These are phyloP conservation scores for Colletotrichum zoysiae DNA, from an alignment of 2,329 filamentous ascomycete species.

Conservation along the genomic window DNA sequence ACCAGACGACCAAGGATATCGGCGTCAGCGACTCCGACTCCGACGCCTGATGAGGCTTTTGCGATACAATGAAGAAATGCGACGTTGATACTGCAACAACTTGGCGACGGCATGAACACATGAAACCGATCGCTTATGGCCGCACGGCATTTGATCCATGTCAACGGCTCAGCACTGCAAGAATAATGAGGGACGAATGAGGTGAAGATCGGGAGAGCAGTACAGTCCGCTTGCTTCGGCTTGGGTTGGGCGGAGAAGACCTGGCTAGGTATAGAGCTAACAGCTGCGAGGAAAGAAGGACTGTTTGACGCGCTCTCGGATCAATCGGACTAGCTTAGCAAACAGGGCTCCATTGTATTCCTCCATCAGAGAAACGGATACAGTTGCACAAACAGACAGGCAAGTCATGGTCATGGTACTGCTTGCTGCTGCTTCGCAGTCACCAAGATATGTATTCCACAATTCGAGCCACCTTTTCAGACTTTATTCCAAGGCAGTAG, in stretches of 20 bases:
- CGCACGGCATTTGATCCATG: not conserved
- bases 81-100: not conserved
- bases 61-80: not conserved
- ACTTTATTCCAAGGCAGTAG: constrained; percentile 84
- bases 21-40: not conserved
- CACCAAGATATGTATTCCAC: constrained; percentile 71
- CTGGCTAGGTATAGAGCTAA: not conserved
- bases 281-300: no score
- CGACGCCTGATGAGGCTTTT: not conserved
- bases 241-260: no score
- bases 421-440: not conserved
- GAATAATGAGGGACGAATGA: not conserved
- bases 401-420: not conserved
- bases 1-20: not conserved
- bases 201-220: not conserved
- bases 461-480: constrained; percentile 89
- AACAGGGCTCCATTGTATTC: not conserved
- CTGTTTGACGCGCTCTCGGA: not conserved
- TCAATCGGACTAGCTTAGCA: not conserved
- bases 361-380: not conserved
- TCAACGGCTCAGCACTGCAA: not conserved
- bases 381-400: not conserved
- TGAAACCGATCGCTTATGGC: not conserved
- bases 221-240: not conserved
- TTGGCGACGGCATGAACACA: no score